Conservation (phyloP, 768 basidiomycete genomes). For the Trametes elegans region DNA sequence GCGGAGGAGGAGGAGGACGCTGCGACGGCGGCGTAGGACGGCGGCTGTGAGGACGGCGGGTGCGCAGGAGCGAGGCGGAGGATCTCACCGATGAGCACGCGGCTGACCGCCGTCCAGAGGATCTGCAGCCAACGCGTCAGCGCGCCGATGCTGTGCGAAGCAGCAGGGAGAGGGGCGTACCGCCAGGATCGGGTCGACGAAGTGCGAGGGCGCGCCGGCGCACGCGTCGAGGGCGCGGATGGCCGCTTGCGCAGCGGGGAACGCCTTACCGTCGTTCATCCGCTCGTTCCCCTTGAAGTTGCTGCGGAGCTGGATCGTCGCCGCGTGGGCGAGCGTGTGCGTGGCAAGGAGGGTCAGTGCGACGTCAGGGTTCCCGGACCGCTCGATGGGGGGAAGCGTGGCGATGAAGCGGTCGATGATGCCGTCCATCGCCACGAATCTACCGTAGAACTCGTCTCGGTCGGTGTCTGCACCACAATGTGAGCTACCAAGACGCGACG, state of each 20-base stretch:
- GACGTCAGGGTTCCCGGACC: slow-evolving; percentile 1
- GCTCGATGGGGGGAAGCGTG: slow-evolving; percentile 20
- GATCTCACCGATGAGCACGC: slow-evolving; percentile 22
- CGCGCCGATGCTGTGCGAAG: background rate
- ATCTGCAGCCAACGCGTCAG: slow-evolving; percentile 5
- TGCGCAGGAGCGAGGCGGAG: slow-evolving; percentile 5
- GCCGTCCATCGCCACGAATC: slow-evolving; percentile 19
- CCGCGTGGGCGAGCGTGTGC: slow-evolving; percentile 47
- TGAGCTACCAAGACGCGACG: background rate
- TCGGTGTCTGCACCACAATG: slow-evolving; percentile 2
- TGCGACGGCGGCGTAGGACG: slow-evolving; percentile 6
- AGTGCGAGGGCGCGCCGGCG: background rate
- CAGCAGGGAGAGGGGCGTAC: slow-evolving; percentile 1
- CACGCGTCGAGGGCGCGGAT: slow-evolving; percentile 9
- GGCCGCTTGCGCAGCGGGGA: slow-evolving; percentile 17
- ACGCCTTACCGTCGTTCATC: slow-evolving; percentile 23
- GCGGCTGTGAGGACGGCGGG: slow-evolving; percentile 6
- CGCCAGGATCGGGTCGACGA: slow-evolving; percentile 22
- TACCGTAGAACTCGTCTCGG: slow-evolving; percentile 13
- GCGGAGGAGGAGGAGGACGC: slow-evolving; percentile 5
- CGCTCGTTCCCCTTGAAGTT: slow-evolving; percentile 41
- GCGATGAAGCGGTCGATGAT: slow-evolving; percentile 25
- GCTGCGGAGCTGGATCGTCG: slow-evolving; percentile 52
- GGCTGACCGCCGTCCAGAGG: slow-evolving; percentile 21
- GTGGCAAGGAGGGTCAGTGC: slow-evolving; percentile 34